These are phyloP conservation scores for Sugiyamaella sp. DNA, from an alignment of 1,139 yeast genomes.

Conservation along the genomic window DNA sequence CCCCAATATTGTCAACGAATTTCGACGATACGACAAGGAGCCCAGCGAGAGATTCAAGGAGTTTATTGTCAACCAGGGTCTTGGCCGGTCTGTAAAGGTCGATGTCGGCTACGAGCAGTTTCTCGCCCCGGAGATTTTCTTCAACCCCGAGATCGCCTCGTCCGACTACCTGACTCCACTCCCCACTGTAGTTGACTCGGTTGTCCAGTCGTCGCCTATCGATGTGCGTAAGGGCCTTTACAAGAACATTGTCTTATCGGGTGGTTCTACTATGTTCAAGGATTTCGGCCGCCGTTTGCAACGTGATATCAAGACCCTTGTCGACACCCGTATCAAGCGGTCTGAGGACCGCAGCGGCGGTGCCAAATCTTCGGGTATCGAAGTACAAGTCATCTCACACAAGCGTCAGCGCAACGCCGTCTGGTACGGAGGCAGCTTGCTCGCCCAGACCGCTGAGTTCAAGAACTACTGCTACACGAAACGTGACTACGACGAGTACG, in stretches of 20 bases:
- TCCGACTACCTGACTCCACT: slow-evolving; percentile 94
- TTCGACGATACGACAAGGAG: slow-evolving; percentile 89
- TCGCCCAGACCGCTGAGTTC: slow-evolving; percentile 97
- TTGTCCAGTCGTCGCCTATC: slow-evolving; percentile 92
- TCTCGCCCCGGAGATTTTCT: slow-evolving; percentile 97
- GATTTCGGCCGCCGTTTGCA: slow-evolving; percentile 97
- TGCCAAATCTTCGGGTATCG: slow-evolving; percentile 90
- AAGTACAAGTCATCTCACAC: slow-evolving; percentile 95
- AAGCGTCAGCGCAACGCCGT: slow-evolving; percentile 98
- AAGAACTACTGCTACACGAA: slow-evolving; percentile 96
- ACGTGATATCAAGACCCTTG: slow-evolving; percentile 86
- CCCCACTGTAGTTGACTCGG: slow-evolving; percentile 92
- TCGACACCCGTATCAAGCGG: slow-evolving; percentile 81
- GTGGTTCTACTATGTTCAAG: slow-evolving; percentile 98
- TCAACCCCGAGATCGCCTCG: slow-evolving; percentile 96
- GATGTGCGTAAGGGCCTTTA: slow-evolving; percentile 97
- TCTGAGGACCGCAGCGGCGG: slow-evolving; percentile 72
- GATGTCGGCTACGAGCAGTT: slow-evolving; percentile 98
- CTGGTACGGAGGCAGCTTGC: slow-evolving; percentile 97
- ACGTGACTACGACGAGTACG: slow-evolving; percentile 96
- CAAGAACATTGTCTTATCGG: slow-evolving; percentile 90
- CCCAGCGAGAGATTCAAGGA: slow-evolving; percentile 88
- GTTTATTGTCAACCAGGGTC: slow-evolving; percentile 83
- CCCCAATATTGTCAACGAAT: slow-evolving; percentile 96
- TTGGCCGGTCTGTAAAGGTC: slow-evolving; percentile 63